A percentile compares a stretch with the other conserved stretches of the same genome.
phyloP scores from a whole-genome alignment of 1,284 basidiomycete species.

The Hemileia vastatrix region DNA sequence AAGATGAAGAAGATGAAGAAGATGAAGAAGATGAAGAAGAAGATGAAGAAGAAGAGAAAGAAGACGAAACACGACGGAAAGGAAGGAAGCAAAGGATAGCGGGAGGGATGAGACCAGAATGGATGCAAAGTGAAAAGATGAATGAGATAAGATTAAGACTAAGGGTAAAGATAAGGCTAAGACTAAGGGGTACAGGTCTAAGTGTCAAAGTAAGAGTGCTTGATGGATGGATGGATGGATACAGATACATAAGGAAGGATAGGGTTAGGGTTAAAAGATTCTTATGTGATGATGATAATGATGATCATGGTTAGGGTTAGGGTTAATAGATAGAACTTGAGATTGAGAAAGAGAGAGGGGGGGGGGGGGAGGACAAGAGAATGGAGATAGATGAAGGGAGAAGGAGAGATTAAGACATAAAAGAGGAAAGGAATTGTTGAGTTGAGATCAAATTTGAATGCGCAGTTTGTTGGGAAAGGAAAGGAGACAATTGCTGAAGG shows the following conservation, averaged over 20 bases:
- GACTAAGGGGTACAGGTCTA: constrained; percentile 32
- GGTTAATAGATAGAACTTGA: constrained; percentile 21
- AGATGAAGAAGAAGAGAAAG: constrained; percentile 26
- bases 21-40: constrained; percentile 15
- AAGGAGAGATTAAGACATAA: too few relatives aligned
- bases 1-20: constrained; percentile 20
- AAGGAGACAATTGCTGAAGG: too few relatives aligned
- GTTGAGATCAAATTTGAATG: too few relatives aligned
- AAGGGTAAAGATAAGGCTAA: too few relatives aligned
- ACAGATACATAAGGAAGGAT: background rate
- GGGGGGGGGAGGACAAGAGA: background rate
- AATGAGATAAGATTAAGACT: too few relatives aligned
- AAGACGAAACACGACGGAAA: too few relatives aligned
- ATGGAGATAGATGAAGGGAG: background rate
- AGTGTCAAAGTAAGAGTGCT: constrained; percentile 29
- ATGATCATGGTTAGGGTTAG: constrained; percentile 17
- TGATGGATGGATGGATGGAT: background rate
- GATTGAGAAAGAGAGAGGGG: constrained; percentile 2
- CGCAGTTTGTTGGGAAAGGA: too few relatives aligned
- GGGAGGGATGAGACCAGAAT: too few relatives aligned
- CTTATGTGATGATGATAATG: constrained; percentile 6
- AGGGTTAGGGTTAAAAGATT: constrained; percentile 11
- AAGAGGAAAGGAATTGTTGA: too few relatives aligned
- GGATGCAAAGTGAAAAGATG: too few relatives aligned
- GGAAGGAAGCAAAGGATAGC: too few relatives aligned